Evolutionary conservation across 1,139 yeast genomes (phyloP).

Genomic region (Protomyces lactucae-debilis): DNA sequence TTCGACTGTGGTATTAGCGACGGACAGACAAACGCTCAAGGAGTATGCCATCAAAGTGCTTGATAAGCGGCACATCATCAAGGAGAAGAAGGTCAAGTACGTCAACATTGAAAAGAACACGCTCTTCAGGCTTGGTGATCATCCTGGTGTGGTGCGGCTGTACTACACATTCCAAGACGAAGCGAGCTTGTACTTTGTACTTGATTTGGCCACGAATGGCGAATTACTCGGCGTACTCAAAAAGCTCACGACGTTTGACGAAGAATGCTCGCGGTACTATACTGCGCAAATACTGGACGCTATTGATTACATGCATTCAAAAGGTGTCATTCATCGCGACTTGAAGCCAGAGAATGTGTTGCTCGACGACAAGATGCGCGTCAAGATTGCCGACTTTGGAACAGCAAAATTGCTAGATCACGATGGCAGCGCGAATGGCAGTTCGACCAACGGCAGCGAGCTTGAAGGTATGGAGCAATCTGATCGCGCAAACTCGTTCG

Average conservation of each 20-base stretch:
- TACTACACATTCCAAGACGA: constrained; percentile 94
- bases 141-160: constrained; percentile 80
- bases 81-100: constrained; percentile 90
- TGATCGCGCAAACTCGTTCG: constrained; percentile 74
- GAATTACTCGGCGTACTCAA: constrained; percentile 78
- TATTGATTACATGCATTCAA: constrained; percentile 69
- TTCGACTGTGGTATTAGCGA: constrained; percentile 78
- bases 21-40: constrained; percentile 65
- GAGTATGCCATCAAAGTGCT: constrained; percentile 87
- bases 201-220: constrained; percentile 90
- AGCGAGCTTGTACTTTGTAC: constrained; percentile 78
- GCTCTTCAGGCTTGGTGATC: constrained; percentile 73
- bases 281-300: constrained; percentile 82
- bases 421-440: constrained; percentile 43
- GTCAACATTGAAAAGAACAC: constrained; percentile 95
- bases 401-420: constrained; percentile 73
- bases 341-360: constrained; percentile 85
- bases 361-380: constrained; percentile 70
- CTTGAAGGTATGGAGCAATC: constrained; percentile 41
- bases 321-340: constrained; percentile 90
- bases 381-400: constrained; percentile 96
- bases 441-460: constrained; percentile 43
- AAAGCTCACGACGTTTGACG: constrained; percentile 64
- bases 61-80: constrained; percentile 88
- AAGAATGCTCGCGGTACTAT: constrained; percentile 67